Base-by-base conservation (phyloP, 2,329 filamentous ascomycete species). In the Aspergillus pseudoviridinutans region DNA sequence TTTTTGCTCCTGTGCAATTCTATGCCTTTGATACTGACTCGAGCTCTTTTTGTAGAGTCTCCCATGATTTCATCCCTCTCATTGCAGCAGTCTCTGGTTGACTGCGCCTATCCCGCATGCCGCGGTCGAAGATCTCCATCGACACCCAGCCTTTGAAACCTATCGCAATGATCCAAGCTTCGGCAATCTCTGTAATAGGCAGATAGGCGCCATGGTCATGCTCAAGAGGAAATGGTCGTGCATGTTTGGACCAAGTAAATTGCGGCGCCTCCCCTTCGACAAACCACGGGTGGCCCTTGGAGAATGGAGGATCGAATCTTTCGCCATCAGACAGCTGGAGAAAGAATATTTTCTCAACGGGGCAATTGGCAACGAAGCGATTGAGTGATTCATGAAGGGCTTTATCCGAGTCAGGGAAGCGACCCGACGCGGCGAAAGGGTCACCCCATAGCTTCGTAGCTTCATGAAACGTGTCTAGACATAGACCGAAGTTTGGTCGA, bases 381-480 rank as follows among this genome's bases (percentile, higher is more conserved):
- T 54, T 42, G 1, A 74, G 51, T 2, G 72, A 68, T 6, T 61
- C 63, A 2, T 44, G 49, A n/a, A 74, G 54, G 7, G 50, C 51
- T 22, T 29, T 5, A 12, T 64, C 64, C 1, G 60, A 64, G 17
- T 62, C 47, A 1, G 66, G 63, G n/a, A 64, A 67, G 22, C 65
- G 55, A 0, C 74, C 73, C 1, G 62, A 64, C 0, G 46, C 3
- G 1, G 59, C 52, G 22, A 63, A 63, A 2, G 68, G 62, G 58
- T 70, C 68, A 0, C 61, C 73, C 73, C 72, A 76, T 6, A 75
- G 27, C 44, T 67, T 67, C 0, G 67, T 70, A 9, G 63, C 50
- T 14, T 71, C 60, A 51, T 76, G 74, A 56, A 74, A 76, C 0
- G 58, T 74, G 54, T 76, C 74, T 7, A 76, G 61, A 50, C 74